Evolutionary conservation across 805 yeast species (phyloP), one percentile per base, ranked within the genome.

Genomic region (Candida insectorum): DNA sequence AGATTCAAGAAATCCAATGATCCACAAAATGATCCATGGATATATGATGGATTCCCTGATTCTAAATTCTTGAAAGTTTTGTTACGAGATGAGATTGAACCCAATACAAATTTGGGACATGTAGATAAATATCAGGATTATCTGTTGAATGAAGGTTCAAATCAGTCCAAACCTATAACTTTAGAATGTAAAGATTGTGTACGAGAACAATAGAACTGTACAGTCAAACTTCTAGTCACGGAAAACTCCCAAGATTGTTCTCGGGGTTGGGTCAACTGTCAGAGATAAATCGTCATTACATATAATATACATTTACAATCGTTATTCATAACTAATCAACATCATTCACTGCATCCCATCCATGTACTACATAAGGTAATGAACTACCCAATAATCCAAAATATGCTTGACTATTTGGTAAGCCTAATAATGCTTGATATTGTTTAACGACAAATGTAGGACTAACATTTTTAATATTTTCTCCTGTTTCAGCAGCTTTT

Each of bases 1-100:
- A 61, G 65, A 13, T 69, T 80, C 37, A 66, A 69, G 40, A 57
- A 50, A 14, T 51, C 58, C 2, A 64, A 51, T 2, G 52, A 36
- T 5, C 47, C 51, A 0, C 60, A 54, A 16, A 48, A 57, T 38
- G 56, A 55, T 13, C 43, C 26, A 6, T 58, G 52, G 45, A 55
- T 57, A 26, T 56, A 75, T 32, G 85, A 77, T 22, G 95, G 96
- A 21, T 87, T 87, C 54, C 96, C 96, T 0, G 96, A 88, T 53
- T 77, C 91, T 12, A 88, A 87, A 52, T 71, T 77, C 11, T 59
- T 88, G 43, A 87, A 88, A 56, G 79, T 79, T 39, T 62, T 72
- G 31, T 75, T 87, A 4, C 58, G 93, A 40, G 75, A 79, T 41
- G 48, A 59, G 5, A 56, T 82, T n/a, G 72, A 64, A 30, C 88